Evolutionary conservation across 208 protist genomes (phyloP), one percentile per base, ranked within the genome.

Genomic region (Trypanosoma boissoni): DNA sequence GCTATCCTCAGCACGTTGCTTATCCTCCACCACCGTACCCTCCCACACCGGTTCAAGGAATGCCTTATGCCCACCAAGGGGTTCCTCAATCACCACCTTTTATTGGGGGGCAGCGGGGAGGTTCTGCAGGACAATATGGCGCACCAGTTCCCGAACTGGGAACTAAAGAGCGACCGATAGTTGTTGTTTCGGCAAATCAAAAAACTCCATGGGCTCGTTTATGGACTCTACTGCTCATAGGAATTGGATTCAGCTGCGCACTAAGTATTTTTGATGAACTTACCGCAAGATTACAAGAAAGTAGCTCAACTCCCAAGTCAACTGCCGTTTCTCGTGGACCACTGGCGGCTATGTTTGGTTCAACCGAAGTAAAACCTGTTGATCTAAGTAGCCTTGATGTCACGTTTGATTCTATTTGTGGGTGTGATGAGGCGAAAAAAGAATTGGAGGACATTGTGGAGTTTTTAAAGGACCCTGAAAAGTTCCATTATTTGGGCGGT

Each of bases 391-490:
- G 80, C 61, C 52, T 94, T 43, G 78, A 91, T 18, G 80, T 87
- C 8, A 93, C 84, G 7, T 97, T 97, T 64, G 84, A 88, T 20
- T 80, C 72, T 49, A 91, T 97, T 45, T 73, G 82, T 53, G 91
- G 91, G 12, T 94, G 86, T 64, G 91, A 97, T 65, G 88, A 95
- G 63, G 91, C 91, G 34, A 97, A 97, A 74, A 78, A 91, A 50
- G 88, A 97, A 64, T 70, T 97, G 41, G 81, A 95, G 58, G 91
- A 93, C 51, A 90, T 97, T 54, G 91, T 97, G 2, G 75, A 88
- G 55, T 99, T 98, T 65, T 72, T 99, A 9, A 94, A 93, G 46
- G 83, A 98, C 55, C 98, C 98, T 7, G 71, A 90, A 29, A 92
- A 89, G 70, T 99, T 98, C 63, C 74, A 88, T 26, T 63, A 72